Evolutionary conservation across 2,329 filamentous ascomycete genomes (phyloP).

Genomic region (Periconia digitata): DNA sequence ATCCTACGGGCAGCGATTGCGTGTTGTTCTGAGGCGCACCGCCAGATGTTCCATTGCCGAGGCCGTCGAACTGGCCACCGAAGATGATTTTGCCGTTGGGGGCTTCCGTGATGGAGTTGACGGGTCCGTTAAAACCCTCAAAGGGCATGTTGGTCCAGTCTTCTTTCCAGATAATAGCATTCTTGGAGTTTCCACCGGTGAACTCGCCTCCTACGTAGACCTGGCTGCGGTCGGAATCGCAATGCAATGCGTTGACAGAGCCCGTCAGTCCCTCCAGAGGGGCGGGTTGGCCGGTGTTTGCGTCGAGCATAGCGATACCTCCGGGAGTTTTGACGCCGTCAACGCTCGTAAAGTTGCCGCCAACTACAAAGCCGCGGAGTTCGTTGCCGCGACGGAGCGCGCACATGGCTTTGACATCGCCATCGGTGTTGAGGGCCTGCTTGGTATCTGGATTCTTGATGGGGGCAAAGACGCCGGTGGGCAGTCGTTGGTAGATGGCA

Average conservation of each 20-base stretch:
- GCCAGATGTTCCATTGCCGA: conserved; percentile 76
- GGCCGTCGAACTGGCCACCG: conserved; percentile 83
- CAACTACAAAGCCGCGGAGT: conserved; percentile 76
- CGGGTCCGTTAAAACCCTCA: conserved; percentile 90
- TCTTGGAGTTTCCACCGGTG: conserved; percentile 75
- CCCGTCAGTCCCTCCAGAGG: conserved; percentile 81
- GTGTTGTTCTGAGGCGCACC: conserved; percentile 64
- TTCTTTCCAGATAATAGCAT: conserved; percentile 81
- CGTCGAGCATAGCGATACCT: conserved; percentile 78
- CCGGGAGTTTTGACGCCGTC: conserved; percentile 73
- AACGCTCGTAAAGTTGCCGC: conserved; percentile 93
- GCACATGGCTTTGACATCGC: conserved; percentile 87
- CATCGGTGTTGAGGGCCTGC: conserved; percentile 62
- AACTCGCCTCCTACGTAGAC: conserved; percentile 92
- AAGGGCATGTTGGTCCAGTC: conserved; percentile 81
- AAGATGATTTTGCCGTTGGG: conserved; percentile 86
- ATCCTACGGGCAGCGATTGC: conserved; percentile 81
- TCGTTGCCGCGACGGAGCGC: conserved; percentile 69
- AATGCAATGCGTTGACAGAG: conserved; percentile 78
- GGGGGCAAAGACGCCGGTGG: conserved; percentile 79
- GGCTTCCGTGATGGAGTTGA: conserved; percentile 79
- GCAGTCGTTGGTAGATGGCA: conserved; percentile 77
- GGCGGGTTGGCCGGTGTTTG: conserved; percentile 66
- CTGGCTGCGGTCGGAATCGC: conserved; percentile 73
- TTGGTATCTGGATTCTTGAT: conserved; percentile 54